phyloP scores from a whole-genome alignment of 2,329 filamentous ascomycete genomes.

The Epichloe glyceriae region DNA sequence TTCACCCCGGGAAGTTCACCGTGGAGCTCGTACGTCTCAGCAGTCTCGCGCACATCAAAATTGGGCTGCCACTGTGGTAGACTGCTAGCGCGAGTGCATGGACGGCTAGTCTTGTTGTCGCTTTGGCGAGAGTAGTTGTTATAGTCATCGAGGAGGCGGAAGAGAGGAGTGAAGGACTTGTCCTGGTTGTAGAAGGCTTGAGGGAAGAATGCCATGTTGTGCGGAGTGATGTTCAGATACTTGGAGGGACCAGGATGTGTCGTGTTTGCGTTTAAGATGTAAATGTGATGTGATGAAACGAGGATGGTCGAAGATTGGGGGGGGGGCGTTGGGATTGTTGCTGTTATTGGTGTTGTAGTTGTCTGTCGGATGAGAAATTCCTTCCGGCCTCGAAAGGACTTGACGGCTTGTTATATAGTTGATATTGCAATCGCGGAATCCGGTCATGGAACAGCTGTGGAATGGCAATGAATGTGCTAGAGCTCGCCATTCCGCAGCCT shows the following conservation, averaged over 20 bases:
- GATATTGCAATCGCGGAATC: no score
- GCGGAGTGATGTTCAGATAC: slow-evolving; percentile 10
- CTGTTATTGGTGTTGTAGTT: neutral
- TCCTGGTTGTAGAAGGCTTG: slow-evolving; percentile 36
- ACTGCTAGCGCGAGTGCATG: slow-evolving; percentile 13
- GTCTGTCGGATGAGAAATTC: neutral
- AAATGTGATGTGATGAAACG: neutral
- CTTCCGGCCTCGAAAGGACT: no score
- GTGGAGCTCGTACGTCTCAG: slow-evolving; percentile 58
- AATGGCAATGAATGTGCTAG: slow-evolving; percentile 4
- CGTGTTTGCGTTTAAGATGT: neutral
- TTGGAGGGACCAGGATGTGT: slow-evolving; percentile 6
- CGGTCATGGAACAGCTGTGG: neutral
- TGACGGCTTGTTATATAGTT: no score
- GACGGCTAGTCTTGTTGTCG: slow-evolving; percentile 14
- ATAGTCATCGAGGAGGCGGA: slow-evolving; percentile 52
- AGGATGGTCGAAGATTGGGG: no score
- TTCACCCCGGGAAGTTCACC: slow-evolving; percentile 67
- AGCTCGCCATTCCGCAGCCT: slow-evolving; percentile 9
- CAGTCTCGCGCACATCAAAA: slow-evolving; percentile 65
- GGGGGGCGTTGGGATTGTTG: neutral
- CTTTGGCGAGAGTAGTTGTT: slow-evolving; percentile 39
- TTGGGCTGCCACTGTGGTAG: slow-evolving; percentile 55
- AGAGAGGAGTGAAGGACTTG: slow-evolving; percentile 44
- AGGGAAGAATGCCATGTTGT: slow-evolving; percentile 49